Conservation (phyloP, 2,329 filamentous ascomycete genomes). For the Sphaceloma murrayae region DNA sequence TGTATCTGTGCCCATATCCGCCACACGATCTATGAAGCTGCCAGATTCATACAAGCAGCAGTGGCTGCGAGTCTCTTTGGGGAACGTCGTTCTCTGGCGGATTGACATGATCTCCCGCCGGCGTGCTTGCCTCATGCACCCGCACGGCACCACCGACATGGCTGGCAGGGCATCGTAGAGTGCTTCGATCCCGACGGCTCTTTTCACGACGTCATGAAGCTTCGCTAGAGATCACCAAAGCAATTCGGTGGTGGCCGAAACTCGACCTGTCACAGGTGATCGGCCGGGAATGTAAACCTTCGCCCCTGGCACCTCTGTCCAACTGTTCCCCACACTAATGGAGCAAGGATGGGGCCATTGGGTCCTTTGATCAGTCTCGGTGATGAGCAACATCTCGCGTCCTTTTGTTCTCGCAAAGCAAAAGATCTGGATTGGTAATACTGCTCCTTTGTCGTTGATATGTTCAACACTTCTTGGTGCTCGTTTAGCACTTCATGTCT, state of each 20-base stretch:
- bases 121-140: background rate
- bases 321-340: background rate
- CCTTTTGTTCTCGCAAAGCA: too few species aligned
- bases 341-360: too few species aligned
- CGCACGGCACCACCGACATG: conserved; percentile 1
- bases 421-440: too few species aligned
- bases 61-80: background rate
- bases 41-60: conserved; percentile 1
- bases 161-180: conserved; percentile 1
- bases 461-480: too few species aligned
- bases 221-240: conserved; percentile 8
- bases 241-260: conserved; percentile 6
- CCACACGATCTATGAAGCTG: conserved; percentile 1
- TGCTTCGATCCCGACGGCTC: conserved; percentile 8
- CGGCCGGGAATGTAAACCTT: conserved; percentile 10
- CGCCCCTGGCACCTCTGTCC: background rate
- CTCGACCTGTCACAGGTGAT: conserved; percentile 6
- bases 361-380: too few species aligned
- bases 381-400: too few species aligned
- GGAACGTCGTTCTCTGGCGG: background rate
- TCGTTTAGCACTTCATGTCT: too few species aligned
- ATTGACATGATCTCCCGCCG: conserved; percentile 12
- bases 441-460: too few species aligned
- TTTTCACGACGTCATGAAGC: conserved; percentile 12
- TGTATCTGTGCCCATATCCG: conserved; percentile 6